These are phyloP conservation scores for Metarhizium rileyi DNA, from an alignment of 2,329 filamentous ascomycete species.

Conservation along the genomic window DNA sequence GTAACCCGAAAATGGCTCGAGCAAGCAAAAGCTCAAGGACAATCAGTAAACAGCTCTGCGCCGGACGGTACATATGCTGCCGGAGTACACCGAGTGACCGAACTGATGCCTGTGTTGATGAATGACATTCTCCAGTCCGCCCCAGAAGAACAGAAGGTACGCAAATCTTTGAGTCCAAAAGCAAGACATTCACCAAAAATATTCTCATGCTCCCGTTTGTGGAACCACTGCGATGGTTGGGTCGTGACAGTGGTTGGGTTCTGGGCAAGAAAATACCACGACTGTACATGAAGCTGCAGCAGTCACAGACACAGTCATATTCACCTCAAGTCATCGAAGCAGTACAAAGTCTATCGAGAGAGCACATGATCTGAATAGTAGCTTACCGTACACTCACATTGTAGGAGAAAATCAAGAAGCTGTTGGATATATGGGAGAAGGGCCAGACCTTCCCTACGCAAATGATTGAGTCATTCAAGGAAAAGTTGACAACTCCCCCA, in stretches of 20 bases:
- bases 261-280: neutral
- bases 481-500: constrained; percentile 57
- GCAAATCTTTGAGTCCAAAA: constrained; percentile 30
- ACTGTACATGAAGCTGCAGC: neutral
- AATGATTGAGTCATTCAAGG: constrained; percentile 75
- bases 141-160: constrained; percentile 94
- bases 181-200: neutral
- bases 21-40: constrained; percentile 77
- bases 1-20: constrained; percentile 99
- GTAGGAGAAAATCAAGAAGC: constrained; percentile 89
- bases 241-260: neutral
- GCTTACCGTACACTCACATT: constrained; percentile 34
- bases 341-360: constrained; percentile 7
- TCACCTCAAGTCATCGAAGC: neutral
- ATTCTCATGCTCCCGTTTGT: neutral
- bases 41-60: constrained; percentile 70
- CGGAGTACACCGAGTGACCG: constrained; percentile 92
- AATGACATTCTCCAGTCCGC: constrained; percentile 85
- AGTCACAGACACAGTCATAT: neutral
- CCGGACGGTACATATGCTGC: constrained; percentile 89
- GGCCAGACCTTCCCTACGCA: constrained; percentile 77
- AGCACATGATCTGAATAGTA: constrained; percentile 15
- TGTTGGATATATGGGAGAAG: constrained; percentile 97
- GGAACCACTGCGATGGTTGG: neutral
- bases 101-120: constrained; percentile 88